These are phyloP conservation scores for Aegilops umbellulata DNA, from an alignment of 176 grass and related monocot species.

Conservation along the genomic window DNA sequence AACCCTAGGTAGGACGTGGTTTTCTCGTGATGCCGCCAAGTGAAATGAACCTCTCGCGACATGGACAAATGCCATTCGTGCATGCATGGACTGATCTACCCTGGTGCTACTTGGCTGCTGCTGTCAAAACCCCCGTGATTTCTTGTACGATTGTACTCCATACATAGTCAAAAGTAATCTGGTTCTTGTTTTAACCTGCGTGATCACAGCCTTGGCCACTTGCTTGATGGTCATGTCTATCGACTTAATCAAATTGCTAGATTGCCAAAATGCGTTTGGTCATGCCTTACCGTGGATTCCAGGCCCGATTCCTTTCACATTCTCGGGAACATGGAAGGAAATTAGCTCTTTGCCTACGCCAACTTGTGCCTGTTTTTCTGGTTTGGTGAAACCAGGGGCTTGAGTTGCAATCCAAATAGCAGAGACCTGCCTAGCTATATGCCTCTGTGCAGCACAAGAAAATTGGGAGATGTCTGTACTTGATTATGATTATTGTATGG, in stretches of 20 bases:
- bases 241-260: slow-evolving; percentile 14
- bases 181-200: slow-evolving; percentile 14
- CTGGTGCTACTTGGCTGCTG: background rate
- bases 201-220: background rate
- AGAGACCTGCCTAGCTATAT: background rate
- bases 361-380: background rate
- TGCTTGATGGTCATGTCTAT: slow-evolving; percentile 15
- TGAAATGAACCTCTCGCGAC: slow-evolving; percentile 27
- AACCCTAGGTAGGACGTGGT: background rate
- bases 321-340: background rate
- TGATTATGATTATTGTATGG: too few relatives aligned
- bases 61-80: background rate
- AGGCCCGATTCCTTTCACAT: slow-evolving; percentile 44
- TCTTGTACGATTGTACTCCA: background rate
- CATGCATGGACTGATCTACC: background rate
- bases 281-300: slow-evolving; percentile 19
- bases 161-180: background rate
- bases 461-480: background rate
- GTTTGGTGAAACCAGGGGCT: slow-evolving; percentile 51
- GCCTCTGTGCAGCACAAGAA: background rate
- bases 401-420: background rate
- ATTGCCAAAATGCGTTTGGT: slow-evolving; percentile 20
- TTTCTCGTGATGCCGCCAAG: background rate
- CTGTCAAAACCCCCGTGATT: slow-evolving; percentile 5
- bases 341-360: background rate